Conservation (phyloP, 176 grass and related monocot species). For the Aegilops tauschii region DNA sequence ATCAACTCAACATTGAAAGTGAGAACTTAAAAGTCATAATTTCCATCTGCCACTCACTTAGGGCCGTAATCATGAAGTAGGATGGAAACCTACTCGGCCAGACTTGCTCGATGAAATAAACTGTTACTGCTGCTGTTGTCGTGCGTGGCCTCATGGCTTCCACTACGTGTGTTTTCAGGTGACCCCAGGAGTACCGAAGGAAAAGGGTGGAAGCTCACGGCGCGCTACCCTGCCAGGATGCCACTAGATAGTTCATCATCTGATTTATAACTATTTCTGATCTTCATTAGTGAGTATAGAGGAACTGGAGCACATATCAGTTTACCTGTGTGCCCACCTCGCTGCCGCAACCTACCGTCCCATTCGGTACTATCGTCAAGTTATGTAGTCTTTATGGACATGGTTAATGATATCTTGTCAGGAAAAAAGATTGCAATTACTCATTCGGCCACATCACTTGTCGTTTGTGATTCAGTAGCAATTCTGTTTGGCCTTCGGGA, state of each 20-base stretch:
- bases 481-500: background rate
- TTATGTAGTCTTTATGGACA: background rate
- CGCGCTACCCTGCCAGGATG: background rate
- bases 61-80: background rate
- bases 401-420: background rate
- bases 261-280: background rate
- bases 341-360: background rate
- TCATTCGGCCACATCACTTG: background rate
- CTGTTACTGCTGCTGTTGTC: background rate
- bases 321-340: background rate
- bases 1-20: background rate
- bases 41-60: background rate
- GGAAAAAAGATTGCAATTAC: background rate
- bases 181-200: background rate
- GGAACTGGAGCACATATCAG: background rate
- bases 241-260: background rate
- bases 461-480: background rate
- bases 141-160: background rate
- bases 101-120: background rate
- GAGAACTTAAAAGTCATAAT: background rate
- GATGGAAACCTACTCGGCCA: background rate
- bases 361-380: background rate
- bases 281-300: background rate
- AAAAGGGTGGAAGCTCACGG: background rate
- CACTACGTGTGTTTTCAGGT: constrained; percentile 7